Evolutionary conservation across 306 rosid genomes (phyloP), one percentile per base, ranked within the genome.

Genomic region (Vigna nakashimae): DNA sequence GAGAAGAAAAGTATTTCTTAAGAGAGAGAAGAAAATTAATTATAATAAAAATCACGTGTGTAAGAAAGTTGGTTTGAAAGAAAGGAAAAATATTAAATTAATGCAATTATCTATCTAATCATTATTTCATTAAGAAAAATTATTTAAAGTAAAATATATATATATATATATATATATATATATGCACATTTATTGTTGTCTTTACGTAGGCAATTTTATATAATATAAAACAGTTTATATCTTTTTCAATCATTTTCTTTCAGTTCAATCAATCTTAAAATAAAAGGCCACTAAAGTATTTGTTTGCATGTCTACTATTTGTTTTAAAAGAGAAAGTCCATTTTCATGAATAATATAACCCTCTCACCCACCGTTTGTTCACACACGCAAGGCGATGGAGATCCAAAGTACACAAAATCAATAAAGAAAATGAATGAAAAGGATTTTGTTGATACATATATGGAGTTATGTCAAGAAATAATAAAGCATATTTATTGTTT

Each of bases 231-330:
- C 9, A 12, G 13, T 58, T 26, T 5, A 4, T 22, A 57, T 9
- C 32, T 43, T 10, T 0, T 22, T 24, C 40, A 13, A 28, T 63
- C 22, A 32, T 32, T 38, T 17, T 64, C 49, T 36, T 3, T 64
- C 49, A 8, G 15, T 8, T 32, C 15, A 0, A 65, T 65, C 16
- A 65, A 40, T 40, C 32, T 18, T 45, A 45, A 45, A 45, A 45
- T 45, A 38, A n/a, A 17, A 8, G 5, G 5, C 28, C 17, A 38
- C 38, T 18, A 65, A 4, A 10, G 2, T 66, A 43, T 42, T 65
- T 66, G 52, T 66, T 66, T 66, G 53, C 17, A 43, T 66, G 53
- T 42, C 34, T 42, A 43, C 43, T 8, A 11, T 65, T 65, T 42
- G 53, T 43, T 66, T 66, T 66, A 5, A 66, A 66, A 65, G 30